These are phyloP conservation scores for Helicocarpus griseus DNA, from an alignment of 2,329 filamentous ascomycete genomes.

Conservation along the genomic window DNA sequence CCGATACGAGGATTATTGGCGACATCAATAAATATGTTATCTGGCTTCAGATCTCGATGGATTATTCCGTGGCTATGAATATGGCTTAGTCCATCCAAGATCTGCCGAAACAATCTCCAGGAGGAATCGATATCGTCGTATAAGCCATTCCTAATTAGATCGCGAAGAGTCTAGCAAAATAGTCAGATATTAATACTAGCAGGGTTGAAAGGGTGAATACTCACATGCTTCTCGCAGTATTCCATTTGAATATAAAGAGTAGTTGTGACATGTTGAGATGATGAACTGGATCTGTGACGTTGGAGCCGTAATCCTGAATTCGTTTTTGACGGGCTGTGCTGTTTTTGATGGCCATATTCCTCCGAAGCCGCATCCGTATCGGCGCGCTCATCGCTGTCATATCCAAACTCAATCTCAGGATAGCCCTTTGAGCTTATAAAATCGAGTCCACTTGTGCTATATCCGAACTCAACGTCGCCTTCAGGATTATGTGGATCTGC, in stretches of 20 bases:
- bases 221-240: conserved; percentile 81
- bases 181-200: conserved; percentile 9
- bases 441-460: conserved; percentile 73
- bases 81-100: conserved; percentile 79
- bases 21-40: conserved; percentile 93
- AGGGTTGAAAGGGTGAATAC: conserved; percentile 16
- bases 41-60: conserved; percentile 90
- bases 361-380: conserved; percentile 26
- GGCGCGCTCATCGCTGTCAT: conserved; percentile 38
- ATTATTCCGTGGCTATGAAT: conserved; percentile 89
- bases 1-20: conserved; percentile 89
- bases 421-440: conserved; percentile 84
- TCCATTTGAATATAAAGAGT: conserved; percentile 98
- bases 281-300: conserved; percentile 39
- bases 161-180: conserved; percentile 59
- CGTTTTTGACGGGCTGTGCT: conserved; percentile 6
- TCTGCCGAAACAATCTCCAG: conserved; percentile 85
- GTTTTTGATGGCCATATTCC: conserved; percentile 14
- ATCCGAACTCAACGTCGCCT: conserved; percentile 50
- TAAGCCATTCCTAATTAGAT: conserved; percentile 70
- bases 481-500: conserved; percentile 9
- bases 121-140: conserved; percentile 65
- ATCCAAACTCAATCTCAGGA: conserved; percentile 68
- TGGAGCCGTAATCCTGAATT: conserved; percentile 26
- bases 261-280: conserved; percentile 51